Base-by-base conservation (phyloP, 164 flowering plant genomes). In the Warburgia ugandensis region DNA sequence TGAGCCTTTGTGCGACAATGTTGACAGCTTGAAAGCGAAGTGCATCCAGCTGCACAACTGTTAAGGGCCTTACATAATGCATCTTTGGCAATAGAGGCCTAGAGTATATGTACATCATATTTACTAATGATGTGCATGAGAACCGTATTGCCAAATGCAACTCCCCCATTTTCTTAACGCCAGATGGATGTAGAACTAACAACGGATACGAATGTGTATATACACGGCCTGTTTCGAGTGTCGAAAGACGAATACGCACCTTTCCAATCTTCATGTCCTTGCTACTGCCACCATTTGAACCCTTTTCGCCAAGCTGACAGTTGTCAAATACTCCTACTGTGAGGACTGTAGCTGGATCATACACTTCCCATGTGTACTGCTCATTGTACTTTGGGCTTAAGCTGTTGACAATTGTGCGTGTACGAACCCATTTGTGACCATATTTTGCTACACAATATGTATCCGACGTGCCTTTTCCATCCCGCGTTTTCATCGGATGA, bases 311-410 rank as follows among this genome's bases (percentile, higher is more conserved):
- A 2, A 86, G 63, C 49, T 86, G 94, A 52, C 77, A 57, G 61
- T 86, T 90, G 71, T 90, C 97, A 42, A 90, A 82, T 13, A 86
- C 87, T 11, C 97, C 91, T 0, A 82, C 57, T 0, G 88, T 88
- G 2, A 88, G 76, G 51, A 88, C 94, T 1, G 96, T 88, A 8
- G 86, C 82, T 0, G 84, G 84, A 65, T 84, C 94, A 52, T 76
- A 88, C 11, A 88, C 96, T 59, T 88, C 94, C 96, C 96, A 88
- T 1, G 84, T 84, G 68, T 88, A 88, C 56, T 84, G 96, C 68
- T 88, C 96, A 44, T 88, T 88, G 70, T 61, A 88, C 54, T 77
- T 84, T 6, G 90, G 96, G 39, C 47, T 33, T 39, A 80, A 55
- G 55, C 71, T 83, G 66, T 76, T 77, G 6, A 83, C 75, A 21